A percentile compares a stretch with the other conserved stretches of the same genome.
These are phyloP conservation scores for Solanum neorickii DNA, from an alignment of 257 asterid species.

Conservation along the genomic window DNA sequence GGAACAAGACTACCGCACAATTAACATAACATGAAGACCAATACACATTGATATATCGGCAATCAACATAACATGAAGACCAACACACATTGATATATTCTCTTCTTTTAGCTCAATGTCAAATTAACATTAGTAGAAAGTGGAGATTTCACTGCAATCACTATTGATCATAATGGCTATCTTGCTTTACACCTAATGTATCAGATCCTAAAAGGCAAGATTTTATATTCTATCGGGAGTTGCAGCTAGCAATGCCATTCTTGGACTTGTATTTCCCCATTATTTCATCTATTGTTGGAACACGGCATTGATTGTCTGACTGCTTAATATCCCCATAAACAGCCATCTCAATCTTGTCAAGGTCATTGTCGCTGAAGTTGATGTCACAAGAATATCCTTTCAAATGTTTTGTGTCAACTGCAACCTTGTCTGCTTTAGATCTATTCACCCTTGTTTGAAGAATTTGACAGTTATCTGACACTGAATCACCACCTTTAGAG, in stretches of 20 bases:
- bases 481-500: slow-evolving; percentile 65
- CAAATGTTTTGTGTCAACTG: slow-evolving; percentile 25
- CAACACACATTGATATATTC: neutral
- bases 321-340: slow-evolving; percentile 46
- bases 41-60: neutral
- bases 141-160: neutral
- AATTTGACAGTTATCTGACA: slow-evolving; percentile 66
- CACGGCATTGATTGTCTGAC: slow-evolving; percentile 17
- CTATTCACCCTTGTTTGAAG: slow-evolving; percentile 86
- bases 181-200: neutral
- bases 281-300: slow-evolving; percentile 34
- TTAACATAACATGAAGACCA: neutral
- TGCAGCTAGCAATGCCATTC: slow-evolving; percentile 30
- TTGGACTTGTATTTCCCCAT: slow-evolving; percentile 28
- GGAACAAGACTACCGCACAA: neutral
- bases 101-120: neutral
- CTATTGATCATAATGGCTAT: neutral
- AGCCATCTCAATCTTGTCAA: slow-evolving; percentile 62
- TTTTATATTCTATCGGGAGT: slow-evolving; percentile 14
- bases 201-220: neutral
- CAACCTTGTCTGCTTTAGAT: slow-evolving; percentile 51
- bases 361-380: slow-evolving; percentile 39
- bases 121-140: neutral
- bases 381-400: slow-evolving; percentile 67
- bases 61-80: neutral